Conservation (phyloP, 257 asterid species). For the Solanum megistacrolobum region DNA sequence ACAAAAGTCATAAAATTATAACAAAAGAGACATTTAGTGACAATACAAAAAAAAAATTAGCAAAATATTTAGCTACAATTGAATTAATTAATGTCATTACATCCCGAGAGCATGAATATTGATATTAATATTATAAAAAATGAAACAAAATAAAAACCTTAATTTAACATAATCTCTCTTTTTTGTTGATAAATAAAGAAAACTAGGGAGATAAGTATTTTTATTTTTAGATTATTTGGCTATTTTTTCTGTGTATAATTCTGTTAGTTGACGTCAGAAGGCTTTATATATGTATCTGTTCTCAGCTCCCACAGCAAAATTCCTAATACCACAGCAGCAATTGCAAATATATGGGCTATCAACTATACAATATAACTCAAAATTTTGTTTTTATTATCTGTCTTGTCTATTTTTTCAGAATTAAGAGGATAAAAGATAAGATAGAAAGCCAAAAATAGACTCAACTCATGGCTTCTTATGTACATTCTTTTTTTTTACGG, state of each 20-base stretch:
- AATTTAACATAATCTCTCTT: neutral
- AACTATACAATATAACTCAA: neutral
- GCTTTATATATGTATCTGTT: neutral
- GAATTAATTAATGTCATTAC: no score
- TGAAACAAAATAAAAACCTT: no score
- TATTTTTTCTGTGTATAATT: neutral
- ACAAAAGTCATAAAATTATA: neutral
- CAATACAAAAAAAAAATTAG: no score
- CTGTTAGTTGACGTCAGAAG: neutral
- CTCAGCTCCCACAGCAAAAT: neutral
- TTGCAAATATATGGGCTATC: neutral
- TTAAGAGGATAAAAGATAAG: neutral
- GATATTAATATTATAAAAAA: neutral
- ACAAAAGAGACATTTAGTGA: neutral
- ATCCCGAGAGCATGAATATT: neutral
- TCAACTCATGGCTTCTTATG: neutral
- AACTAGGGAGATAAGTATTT: neutral
- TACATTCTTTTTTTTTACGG: neutral
- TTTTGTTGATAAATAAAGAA: neutral
- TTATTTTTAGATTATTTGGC: neutral
- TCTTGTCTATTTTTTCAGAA: neutral
- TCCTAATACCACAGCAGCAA: neutral
- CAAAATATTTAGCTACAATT: no score
- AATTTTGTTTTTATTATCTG: neutral
- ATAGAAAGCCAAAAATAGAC: neutral